These are phyloP conservation scores for Diplotaxis tenuifolia DNA, from an alignment of 345 rosid genomes.

Conservation along the genomic window DNA sequence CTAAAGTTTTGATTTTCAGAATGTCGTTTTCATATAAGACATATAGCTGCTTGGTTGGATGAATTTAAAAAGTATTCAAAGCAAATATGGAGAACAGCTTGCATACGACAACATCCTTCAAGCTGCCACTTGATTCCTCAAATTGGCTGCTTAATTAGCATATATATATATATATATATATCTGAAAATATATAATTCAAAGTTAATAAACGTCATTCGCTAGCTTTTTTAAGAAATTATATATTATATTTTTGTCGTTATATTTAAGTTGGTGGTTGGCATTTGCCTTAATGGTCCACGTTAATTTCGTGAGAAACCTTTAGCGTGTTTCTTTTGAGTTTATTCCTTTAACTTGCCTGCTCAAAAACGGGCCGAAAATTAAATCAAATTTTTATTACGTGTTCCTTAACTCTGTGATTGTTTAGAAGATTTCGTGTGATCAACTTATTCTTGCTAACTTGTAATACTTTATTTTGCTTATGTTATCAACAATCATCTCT, in stretches of 20 bases:
- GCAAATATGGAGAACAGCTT: constrained; percentile 34
- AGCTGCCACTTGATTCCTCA: constrained; percentile 27
- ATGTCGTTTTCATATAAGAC: constrained; percentile 27
- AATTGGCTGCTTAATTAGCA: constrained; percentile 30
- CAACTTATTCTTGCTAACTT: constrained; percentile 10
- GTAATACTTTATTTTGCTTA: constrained; percentile 12
- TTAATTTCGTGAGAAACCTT: constrained; percentile 28
- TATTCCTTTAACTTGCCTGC: neutral
- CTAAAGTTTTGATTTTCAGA: neutral
- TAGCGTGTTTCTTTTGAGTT: constrained; percentile 34
- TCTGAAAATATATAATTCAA: neutral
- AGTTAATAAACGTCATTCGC: constrained; percentile 1
- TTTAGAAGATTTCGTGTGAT: constrained; percentile 16
- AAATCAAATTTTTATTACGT: constrained; percentile 13
- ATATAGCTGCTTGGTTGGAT: constrained; percentile 33
- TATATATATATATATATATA: too few species aligned
- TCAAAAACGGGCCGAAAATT: neutral
- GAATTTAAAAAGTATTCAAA: constrained; percentile 29
- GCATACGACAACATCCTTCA: constrained; percentile 18
- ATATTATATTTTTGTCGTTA: constrained; percentile 25
- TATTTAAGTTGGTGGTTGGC: constrained; percentile 25
- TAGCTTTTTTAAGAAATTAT: constrained; percentile 7
- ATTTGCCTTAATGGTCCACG: constrained; percentile 24
- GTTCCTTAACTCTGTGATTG: constrained; percentile 8
- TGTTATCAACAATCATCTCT: neutral